Percentiles rank a stretch among this genome's conserved stretches.
Conservation (phyloP, 2,329 filamentous ascomycete species). For the Graphilbum fragrans region DNA sequence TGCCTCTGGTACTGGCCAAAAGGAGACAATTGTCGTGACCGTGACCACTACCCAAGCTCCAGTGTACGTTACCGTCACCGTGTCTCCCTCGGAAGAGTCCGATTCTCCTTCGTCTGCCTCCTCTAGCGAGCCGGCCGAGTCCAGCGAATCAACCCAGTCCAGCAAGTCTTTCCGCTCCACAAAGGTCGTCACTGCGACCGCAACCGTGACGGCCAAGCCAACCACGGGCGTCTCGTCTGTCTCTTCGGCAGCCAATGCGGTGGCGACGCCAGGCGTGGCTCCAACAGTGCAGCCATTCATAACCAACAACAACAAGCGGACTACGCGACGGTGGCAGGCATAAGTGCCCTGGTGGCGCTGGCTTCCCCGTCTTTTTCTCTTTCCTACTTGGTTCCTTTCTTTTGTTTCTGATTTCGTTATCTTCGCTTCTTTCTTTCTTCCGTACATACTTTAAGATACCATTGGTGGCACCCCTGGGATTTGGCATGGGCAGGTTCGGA, state of each 20-base stretch:
- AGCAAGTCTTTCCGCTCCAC: neutral
- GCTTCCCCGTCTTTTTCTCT: neutral
- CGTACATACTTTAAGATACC: too few species aligned
- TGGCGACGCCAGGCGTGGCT: neutral
- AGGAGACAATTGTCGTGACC: conserved; percentile 23
- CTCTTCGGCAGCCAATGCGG: too few species aligned
- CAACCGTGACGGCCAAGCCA: too few species aligned
- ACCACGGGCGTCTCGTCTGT: too few species aligned
- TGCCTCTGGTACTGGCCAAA: neutral
- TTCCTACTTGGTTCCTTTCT: neutral
- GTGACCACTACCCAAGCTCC: conserved; percentile 21
- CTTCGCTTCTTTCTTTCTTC: too few species aligned
- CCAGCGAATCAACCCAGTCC: neutral
- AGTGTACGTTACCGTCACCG: conserved; percentile 7
- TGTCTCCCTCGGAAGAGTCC: neutral
- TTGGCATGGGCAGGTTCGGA: too few species aligned
- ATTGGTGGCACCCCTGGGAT: too few species aligned
- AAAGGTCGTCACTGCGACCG: too few species aligned
- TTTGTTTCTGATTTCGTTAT: too few species aligned
- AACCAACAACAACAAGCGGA: neutral
- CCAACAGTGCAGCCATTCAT: neutral
- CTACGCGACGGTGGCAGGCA: too few species aligned
- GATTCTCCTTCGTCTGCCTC: neutral
- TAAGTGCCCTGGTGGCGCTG: neutral
- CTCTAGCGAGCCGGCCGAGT: neutral